phyloP scores from a whole-genome alignment of 306 rosid species.

The Inga laurina region DNA sequence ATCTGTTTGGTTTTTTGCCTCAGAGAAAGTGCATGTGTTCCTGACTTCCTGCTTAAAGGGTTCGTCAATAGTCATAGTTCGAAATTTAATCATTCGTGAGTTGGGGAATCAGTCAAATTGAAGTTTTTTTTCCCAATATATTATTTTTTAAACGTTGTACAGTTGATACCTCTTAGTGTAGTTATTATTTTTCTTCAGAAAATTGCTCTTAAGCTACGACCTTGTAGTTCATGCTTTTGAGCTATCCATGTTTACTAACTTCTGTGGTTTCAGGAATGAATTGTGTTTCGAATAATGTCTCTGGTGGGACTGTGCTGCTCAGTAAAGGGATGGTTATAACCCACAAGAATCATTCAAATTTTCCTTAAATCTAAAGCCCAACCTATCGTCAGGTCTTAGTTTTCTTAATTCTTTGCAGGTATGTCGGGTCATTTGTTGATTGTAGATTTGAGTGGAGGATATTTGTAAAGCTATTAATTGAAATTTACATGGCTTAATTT shows the following conservation, averaged over 20 bases:
- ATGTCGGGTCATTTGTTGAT: not conserved
- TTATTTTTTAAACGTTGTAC: not conserved
- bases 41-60: not conserved
- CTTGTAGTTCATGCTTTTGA: not conserved
- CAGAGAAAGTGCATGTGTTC: not conserved
- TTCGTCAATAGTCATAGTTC: not conserved
- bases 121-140: not conserved
- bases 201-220: not conserved
- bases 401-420: slow-evolving; percentile 67
- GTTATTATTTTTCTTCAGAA: not conserved
- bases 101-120: not conserved
- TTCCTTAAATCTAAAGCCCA: slow-evolving; percentile 39
- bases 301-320: slow-evolving; percentile 32
- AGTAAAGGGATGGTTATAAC: slow-evolving; percentile 34
- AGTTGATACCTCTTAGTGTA: not conserved
- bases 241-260: not conserved
- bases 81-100: not conserved
- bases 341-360: slow-evolving; percentile 23
- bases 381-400: slow-evolving; percentile 41
- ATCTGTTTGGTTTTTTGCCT: not conserved
- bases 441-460: not conserved
- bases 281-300: slow-evolving; percentile 19
- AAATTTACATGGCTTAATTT: not conserved
- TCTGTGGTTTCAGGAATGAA: slow-evolving; percentile 35
- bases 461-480: not conserved